These are phyloP conservation scores for Carex littledalei DNA, from an alignment of 176 grass and related monocot genomes.

Conservation along the genomic window DNA sequence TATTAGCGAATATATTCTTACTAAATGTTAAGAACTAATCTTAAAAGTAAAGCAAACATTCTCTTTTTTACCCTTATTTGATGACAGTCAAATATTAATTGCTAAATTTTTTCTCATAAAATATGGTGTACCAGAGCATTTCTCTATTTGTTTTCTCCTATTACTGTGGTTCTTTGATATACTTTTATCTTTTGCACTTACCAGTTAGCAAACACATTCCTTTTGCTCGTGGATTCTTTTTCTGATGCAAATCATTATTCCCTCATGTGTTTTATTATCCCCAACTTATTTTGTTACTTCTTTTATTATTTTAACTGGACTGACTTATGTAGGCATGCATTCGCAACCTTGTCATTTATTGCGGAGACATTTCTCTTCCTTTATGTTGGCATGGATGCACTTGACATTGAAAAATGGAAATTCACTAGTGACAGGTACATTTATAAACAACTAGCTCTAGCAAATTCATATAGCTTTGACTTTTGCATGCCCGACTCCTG, in stretches of 20 bases:
- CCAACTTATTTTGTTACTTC: not conserved
- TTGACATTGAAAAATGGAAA: constrained; percentile 96
- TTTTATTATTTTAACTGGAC: not conserved
- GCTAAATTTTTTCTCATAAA: no score
- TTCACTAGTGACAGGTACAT: constrained; percentile 77
- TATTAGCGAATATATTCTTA: no score
- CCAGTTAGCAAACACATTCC: not conserved
- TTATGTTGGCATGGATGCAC: constrained; percentile 97
- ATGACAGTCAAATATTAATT: no score
- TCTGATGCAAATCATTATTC: not conserved
- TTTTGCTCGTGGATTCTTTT: not conserved
- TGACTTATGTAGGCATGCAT: constrained; percentile 56
- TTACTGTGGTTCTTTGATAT: not conserved
- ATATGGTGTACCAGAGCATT: no score
- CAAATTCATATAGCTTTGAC: constrained; percentile 2
- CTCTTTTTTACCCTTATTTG: no score
- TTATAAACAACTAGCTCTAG: not conserved
- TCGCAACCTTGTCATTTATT: constrained; percentile 97
- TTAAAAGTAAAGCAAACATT: no score
- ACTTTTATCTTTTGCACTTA: not conserved
- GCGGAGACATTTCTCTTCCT: constrained; percentile 91
- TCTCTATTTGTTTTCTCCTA: not conserved
- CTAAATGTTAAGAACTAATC: no score
- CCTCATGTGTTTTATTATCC: not conserved
- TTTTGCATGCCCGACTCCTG: not conserved